Evolutionary conservation across 495 filamentous ascomycete species (phyloP).

Genomic region (Daldinia loculata): DNA sequence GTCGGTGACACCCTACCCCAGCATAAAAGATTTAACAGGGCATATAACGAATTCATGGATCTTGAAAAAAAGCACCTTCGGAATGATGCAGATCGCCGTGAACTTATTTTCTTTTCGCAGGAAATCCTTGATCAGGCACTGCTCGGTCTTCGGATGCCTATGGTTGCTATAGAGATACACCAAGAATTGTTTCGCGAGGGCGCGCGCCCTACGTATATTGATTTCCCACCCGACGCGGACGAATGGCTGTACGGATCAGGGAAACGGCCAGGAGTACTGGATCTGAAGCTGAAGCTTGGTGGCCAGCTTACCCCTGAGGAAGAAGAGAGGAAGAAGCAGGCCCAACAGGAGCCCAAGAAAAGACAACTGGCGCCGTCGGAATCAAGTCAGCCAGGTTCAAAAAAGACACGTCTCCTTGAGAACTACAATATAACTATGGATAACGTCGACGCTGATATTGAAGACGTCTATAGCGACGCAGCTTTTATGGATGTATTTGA

Average conservation of each 20-base stretch:
- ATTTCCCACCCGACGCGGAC: slow-evolving; percentile 15
- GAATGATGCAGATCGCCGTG: slow-evolving; percentile 1
- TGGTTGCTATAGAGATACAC: background rate
- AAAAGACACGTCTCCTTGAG: background rate
- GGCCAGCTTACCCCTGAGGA: slow-evolving; percentile 6
- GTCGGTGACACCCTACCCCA: background rate
- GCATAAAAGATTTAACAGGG: background rate
- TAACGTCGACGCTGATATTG: slow-evolving; percentile 22
- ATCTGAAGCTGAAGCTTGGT: slow-evolving; percentile 26
- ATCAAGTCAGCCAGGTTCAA: background rate
- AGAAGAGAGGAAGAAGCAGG: background rate
- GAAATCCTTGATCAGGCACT: slow-evolving; percentile 4
- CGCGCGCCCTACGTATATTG: slow-evolving; percentile 31
- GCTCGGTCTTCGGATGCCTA: slow-evolving; percentile 12
- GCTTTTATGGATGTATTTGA: background rate
- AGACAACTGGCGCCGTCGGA: background rate
- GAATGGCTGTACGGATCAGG: slow-evolving; percentile 23
- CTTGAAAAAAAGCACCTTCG: background rate
- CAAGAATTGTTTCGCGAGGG: slow-evolving; percentile 15
- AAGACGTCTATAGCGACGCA: slow-evolving; percentile 19
- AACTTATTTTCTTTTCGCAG: slow-evolving; percentile 10
- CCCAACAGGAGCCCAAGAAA: background rate
- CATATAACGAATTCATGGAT: slow-evolving; percentile 8
- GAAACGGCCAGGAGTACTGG: slow-evolving; percentile 24
- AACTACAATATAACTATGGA: slow-evolving; percentile 22